Evolutionary conservation across 768 basidiomycete genomes (phyloP), one percentile per base, ranked within the genome.

Genomic region (Podaxis sp.): DNA sequence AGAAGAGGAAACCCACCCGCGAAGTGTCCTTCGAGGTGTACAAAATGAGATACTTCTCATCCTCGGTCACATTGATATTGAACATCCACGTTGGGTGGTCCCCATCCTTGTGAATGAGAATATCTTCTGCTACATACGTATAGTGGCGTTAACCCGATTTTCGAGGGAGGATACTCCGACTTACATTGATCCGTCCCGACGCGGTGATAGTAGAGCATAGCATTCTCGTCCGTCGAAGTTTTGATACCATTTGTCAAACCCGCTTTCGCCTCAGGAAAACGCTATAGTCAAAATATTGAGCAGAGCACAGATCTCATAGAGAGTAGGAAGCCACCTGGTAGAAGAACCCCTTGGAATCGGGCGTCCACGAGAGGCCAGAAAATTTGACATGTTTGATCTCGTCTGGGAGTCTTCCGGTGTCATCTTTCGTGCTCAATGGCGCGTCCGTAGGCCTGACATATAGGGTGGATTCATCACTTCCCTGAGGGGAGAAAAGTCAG

Each of bases 281-380:
- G 83, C 80, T 82, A 63, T 26, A 13, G 19, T n/a, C 19, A 51
- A 59, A 57, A 51, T 38, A 22, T 26, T 61, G 12, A 57, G 57
- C 49, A 12, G 30, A 33, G 28, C 52, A 30, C 24, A 44, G 11
- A 36, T n/a, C 44, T 46, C 13, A 54, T 54, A 57, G 19, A 55
- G 24, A 17, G 42, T 39, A 28, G 17, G 26, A 0, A 22, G 48
- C 64, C 66, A 79, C 80, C 79, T 93, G 92, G 71, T 95, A 95
- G 75, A 94, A 92, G 74, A 94, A 92, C 1, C 93, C 92, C 64
- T 86, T 87, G 59, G 85, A 87, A 73, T 93, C 90, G 60, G 85
- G 84, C 3, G 87, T 87, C 93, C 92, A 94, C 28, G 79, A 77
- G 48, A 93, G 80, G 11, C 77, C 73, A 0, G 88, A 89, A 74